Base-by-base conservation (phyloP, 495 filamentous ascomycete genomes). In the Penicillium soppii region DNA sequence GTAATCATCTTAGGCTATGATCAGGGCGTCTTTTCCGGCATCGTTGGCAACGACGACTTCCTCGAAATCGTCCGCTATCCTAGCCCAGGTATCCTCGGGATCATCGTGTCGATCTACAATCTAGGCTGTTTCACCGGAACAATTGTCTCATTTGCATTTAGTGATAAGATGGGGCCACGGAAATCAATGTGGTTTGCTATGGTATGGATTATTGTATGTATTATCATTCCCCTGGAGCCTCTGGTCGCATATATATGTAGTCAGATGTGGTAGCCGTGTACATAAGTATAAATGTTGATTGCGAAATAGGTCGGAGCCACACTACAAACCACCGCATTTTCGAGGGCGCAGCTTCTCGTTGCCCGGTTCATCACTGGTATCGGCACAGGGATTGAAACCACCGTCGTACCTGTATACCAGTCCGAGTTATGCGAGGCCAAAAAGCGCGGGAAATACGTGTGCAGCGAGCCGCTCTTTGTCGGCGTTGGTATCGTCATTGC, bases 11-110 rank as follows among this genome's bases (percentile, higher is more conserved):
- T 53, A 72, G 70, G 78, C 17, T 83, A 81, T 49, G 79, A 83
- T 41, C 80, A 83, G 59, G 79, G 76, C 46, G 72, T 79, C 7
- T 76, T 79, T 58, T 71, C 69, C 27, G 77, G 77, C 21, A 74
- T 81, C 39, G 65, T 76, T 19, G 67, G 65, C 33, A 75, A 76
- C 52, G 51, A 70, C 6, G 70, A 78, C 32, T 84, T 77, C 58
- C 70, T 80, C 23, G 49, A 69, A 12, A 16, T 60, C 5, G 72
- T 77, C 20, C 33, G 66, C 38, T 36, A 76, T 49, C 77, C 75
- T 21, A 65, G 65, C 22, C 60, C 69, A 10, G 67, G 57, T 3
- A 53, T 75, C 10, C 65, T 74, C 25, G 75, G 75, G 13, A 70
- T 75, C 43, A 73, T 82, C 26, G 68, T 72, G 22, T 64, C 71